Evolutionary conservation across 2,329 filamentous ascomycete genomes (phyloP).

Genomic region (Exophiala lecanii-corni): DNA sequence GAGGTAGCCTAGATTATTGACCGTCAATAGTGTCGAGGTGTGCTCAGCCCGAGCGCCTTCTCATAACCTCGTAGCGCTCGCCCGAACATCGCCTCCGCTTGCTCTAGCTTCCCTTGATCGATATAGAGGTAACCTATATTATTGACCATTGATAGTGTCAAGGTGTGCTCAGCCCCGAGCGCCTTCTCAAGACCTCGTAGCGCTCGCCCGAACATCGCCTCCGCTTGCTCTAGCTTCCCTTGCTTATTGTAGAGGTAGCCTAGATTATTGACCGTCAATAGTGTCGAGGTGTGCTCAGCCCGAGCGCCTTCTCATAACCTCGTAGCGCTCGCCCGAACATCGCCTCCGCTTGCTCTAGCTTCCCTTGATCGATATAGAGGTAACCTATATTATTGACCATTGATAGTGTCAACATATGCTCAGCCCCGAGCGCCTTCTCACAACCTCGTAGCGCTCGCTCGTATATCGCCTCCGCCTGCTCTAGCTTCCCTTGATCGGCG

Average conservation of each 20-base stretch:
- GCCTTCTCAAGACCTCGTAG: too few species aligned
- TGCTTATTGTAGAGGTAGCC: neutral
- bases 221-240: slow-evolving; percentile 9
- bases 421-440: slow-evolving; percentile 14
- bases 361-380: slow-evolving; percentile 19
- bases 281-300: neutral
- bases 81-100: slow-evolving; percentile 26
- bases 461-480: slow-evolving; percentile 26
- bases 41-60: slow-evolving; percentile 3
- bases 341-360: slow-evolving; percentile 25
- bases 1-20: too few species aligned
- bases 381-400: neutral
- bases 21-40: neutral
- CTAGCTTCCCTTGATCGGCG: slow-evolving; percentile 23
- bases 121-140: neutral
- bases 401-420: neutral
- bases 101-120: slow-evolving; percentile 24
- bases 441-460: slow-evolving; percentile 21
- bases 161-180: slow-evolving; percentile 4
- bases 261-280: neutral
- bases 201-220: too few species aligned
- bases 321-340: slow-evolving; percentile 24
- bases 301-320: slow-evolving; percentile 17
- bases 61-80: slow-evolving; percentile 23
- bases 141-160: too few species aligned